A percentile compares a stretch with the other conserved stretches of the same genome.
These are phyloP conservation scores for Talaromyces sp. DNA, from an alignment of 2,329 filamentous ascomycete species.

Conservation along the genomic window DNA sequence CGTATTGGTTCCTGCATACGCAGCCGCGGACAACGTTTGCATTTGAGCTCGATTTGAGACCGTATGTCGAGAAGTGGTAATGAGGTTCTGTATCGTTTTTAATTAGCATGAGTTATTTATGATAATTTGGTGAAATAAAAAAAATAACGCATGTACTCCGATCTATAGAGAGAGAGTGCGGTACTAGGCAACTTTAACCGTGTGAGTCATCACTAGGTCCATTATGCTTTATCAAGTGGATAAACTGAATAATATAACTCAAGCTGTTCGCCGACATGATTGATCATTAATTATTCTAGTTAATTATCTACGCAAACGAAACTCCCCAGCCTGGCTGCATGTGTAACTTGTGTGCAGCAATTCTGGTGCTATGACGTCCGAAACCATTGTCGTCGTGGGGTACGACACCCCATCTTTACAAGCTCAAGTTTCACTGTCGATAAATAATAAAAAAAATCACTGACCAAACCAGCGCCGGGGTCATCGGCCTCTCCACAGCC, in stretches of 20 bases:
- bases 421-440: not conserved
- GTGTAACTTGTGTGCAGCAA: not conserved
- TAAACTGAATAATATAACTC: not conserved
- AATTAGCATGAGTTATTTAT: not conserved
- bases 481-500: slow-evolving; percentile 35
- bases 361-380: not conserved
- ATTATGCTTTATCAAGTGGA: not conserved
- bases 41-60: slow-evolving; percentile 74
- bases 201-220: not conserved
- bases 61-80: slow-evolving; percentile 79
- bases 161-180: not conserved
- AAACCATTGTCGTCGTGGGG: not conserved
- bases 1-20: slow-evolving; percentile 78
- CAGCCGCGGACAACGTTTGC: slow-evolving; percentile 76
- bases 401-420: not conserved
- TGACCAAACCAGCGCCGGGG: slow-evolving; percentile 28
- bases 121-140: not conserved
- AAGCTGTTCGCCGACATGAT: not conserved
- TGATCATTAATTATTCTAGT: not conserved
- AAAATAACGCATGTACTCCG: not conserved
- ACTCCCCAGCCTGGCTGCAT: not conserved
- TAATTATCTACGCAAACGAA: not conserved
- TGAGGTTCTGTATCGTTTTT: not conserved
- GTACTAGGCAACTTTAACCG: not conserved
- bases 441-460: not conserved